phyloP scores from a whole-genome alignment of 345 rosid species.

The Citrus hindsii region DNA sequence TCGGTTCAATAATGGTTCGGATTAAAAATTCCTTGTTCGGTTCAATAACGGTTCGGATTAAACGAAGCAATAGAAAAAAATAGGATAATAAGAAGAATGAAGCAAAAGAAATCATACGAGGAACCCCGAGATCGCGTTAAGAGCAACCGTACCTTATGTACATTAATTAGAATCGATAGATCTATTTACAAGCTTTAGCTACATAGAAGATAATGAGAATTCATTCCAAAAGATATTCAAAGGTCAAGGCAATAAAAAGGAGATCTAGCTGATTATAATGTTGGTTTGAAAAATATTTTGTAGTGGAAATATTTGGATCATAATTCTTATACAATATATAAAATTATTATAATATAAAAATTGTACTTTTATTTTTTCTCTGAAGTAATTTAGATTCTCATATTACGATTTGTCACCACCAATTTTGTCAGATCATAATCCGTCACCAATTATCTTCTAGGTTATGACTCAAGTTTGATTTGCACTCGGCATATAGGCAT shows the following conservation, averaged over 20 bases:
- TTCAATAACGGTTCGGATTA: too few relatives aligned
- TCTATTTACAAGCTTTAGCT: neutral
- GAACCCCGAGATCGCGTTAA: neutral
- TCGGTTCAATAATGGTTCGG: too few relatives aligned
- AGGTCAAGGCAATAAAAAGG: neutral
- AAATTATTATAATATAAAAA: too few relatives aligned
- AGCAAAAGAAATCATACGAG: conserved; percentile 4
- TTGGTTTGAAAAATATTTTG: too few relatives aligned
- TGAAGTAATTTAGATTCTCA: too few relatives aligned
- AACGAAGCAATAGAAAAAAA: neutral
- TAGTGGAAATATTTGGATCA: too few relatives aligned
- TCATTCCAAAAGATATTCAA: neutral
- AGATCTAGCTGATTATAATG: neutral
- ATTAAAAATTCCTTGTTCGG: too few relatives aligned
- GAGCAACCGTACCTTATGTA: neutral
- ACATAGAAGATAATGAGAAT: neutral
- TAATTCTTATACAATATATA: too few relatives aligned
- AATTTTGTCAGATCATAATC: too few relatives aligned
- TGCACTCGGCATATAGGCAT: accelerated
- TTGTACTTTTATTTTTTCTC: too few relatives aligned
- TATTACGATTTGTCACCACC: accelerated
- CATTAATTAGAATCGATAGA: neutral
- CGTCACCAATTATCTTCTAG: too few relatives aligned
- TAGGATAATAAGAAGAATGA: neutral
- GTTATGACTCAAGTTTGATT: too few relatives aligned